Conservation (phyloP, 1,139 yeast species). For the Yamadazyma jaroonii region DNA sequence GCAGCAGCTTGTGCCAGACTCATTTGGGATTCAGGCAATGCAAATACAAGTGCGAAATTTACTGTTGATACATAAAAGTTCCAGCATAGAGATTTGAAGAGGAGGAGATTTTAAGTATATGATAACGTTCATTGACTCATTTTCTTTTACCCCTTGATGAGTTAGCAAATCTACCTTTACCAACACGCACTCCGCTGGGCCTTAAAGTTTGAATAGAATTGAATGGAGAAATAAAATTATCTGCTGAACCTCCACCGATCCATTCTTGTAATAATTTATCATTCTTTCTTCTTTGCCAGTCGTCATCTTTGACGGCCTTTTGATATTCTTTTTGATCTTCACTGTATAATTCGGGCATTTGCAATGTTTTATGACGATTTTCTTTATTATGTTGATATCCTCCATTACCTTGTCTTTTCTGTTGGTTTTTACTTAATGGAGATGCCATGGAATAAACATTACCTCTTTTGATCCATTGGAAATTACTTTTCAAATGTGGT, state of each 20-base stretch:
- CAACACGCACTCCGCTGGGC: slow-evolving; percentile 72
- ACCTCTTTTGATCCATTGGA: slow-evolving; percentile 94
- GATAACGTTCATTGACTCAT: slow-evolving; percentile 1
- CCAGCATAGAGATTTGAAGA: not conserved
- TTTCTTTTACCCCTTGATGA: slow-evolving; percentile 32
- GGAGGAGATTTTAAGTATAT: not conserved
- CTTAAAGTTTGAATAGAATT: slow-evolving; percentile 60
- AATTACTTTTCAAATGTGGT: slow-evolving; percentile 88
- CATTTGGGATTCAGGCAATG: not conserved
- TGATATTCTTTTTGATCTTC: slow-evolving; percentile 95
- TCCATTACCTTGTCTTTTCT: slow-evolving; percentile 62
- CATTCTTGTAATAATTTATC: slow-evolving; percentile 84
- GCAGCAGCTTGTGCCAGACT: slow-evolving; percentile 34
- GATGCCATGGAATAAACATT: slow-evolving; percentile 72
- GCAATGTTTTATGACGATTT: slow-evolving; percentile 52
- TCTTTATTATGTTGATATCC: slow-evolving; percentile 69
- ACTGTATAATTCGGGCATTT: slow-evolving; percentile 60
- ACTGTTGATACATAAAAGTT: not conserved
- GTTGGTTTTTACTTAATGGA: slow-evolving; percentile 65
- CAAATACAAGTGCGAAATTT: not conserved
- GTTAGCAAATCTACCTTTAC: slow-evolving; percentile 79
- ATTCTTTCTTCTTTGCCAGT: slow-evolving; percentile 83
- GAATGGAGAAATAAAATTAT: slow-evolving; percentile 87
- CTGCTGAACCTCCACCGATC: slow-evolving; percentile 95
- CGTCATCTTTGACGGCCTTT: slow-evolving; percentile 81